Base-by-base conservation (phyloP, 202 grass and related monocot species). In the Setaria italica region DNA sequence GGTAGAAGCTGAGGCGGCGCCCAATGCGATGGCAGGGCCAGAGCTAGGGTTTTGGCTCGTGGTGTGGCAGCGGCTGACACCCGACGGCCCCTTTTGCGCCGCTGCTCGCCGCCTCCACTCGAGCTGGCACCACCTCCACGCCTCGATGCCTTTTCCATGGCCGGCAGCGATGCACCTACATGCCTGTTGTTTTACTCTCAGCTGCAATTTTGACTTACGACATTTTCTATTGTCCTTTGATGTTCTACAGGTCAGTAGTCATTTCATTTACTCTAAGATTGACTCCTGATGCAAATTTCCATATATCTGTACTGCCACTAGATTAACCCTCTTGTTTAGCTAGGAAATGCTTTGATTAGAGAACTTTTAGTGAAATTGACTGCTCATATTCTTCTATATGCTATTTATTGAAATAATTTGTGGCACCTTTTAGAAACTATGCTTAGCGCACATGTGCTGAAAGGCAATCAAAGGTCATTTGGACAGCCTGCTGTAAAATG, bases 31-130 rank as follows among this genome's bases (percentile, higher is more conserved):
- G 13, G 58, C 13, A 21, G 90, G 63, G n/a, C 75, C 86, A 58
- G 87, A 71, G 80, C 84, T 87, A 90, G 84, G 79, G 30, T 89
- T 84, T 25, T 99, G 96, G 96, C 17, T 58, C 30, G 67, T 72
- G 15, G 62, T 60, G 19, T 80, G 90, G 72, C 88, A 93, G 76
- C 84, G 86, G 58, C 57, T 95, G 25, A 55, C 91, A 50, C 82
- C 91, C 9, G 88, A 92, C 68, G 93, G 94, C 66, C 88, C 93
- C 70, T 99, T 99, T 91, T 99, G 96, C 86, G 82, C 90, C 12
- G 86, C 97, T 25, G 25, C 25, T 25, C 25, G 25, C 25, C 0
- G 25, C 25, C 25, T 25, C 25, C 25, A 25, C 25, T 25, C 25
- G 25, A 25, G 25, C 25, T 0, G 25, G 25, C 25, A 25, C 25